Base-by-base conservation (phyloP, 1,284 basidiomycete genomes). In the Ceratobasidium sp. region DNA sequence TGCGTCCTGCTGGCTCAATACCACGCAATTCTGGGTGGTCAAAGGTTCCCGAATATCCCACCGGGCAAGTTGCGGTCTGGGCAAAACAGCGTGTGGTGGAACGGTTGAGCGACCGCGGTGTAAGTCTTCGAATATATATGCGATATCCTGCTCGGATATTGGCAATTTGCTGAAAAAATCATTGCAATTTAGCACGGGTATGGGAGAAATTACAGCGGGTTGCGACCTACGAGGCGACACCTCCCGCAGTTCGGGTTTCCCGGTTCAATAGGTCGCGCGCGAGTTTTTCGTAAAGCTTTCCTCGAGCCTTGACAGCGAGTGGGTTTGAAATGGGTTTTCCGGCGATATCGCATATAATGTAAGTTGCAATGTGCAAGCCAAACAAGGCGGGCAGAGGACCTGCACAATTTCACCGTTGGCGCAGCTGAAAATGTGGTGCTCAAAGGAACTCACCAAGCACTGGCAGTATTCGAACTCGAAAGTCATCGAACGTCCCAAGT, bases 401-500 rank as follows among this genome's bases (percentile, higher is more conserved):
- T 89, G 72, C 8, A 56, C 6, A 40, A 48, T 21, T 16, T 73
- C 8, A 54, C 42, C 16, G 42, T 44, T 49, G 44, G 18, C 25
- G 0, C 36, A 21, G n/a, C 69, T 63, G 59, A 25, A 75, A 72
- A 3, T 16, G 73, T 73, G 77, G 36, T 18, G 6, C 14, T 74
- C 75, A 11, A 76, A 73, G 21, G 36, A 73, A 75, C 79, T 63
- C 75, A 85, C 92, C 92, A 6, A 96, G 84, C 6, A 96, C 94
- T 36, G 94, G 94, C 6, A 96, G 80, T 75, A 96, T 94, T 54
- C 95, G 85, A 5, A 96, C 94, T 42, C 97, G 85, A 82, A 98
- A 99, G 79, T 98, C 94, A 78, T 96, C 92, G 73, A 98, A 92
- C 4, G 92, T 91, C 11, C 92, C 90, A 2, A 99, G 85, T 81